phyloP scores from a whole-genome alignment of 352 stramenopile species.

The Phytophthora foliorum region DNA sequence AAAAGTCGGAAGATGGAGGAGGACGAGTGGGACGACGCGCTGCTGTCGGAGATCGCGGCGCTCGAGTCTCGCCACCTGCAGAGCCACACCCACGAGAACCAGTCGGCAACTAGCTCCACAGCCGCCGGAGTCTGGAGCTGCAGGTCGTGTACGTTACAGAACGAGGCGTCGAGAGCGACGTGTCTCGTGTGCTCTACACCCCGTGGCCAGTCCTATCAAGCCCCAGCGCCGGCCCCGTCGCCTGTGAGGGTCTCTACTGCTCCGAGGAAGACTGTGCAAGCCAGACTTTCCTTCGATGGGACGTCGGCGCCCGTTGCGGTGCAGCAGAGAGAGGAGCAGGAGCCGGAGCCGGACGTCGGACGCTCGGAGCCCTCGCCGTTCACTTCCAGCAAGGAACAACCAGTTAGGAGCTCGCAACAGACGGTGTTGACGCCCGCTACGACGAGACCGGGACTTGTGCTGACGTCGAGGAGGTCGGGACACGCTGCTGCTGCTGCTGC shows the following conservation, averaged over 20 bases:
- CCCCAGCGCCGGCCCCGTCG: neutral
- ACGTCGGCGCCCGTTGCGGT: conserved; percentile 10
- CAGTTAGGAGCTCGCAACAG: conserved; percentile 21
- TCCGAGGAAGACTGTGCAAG: conserved; percentile 64
- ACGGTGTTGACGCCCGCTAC: conserved; percentile 4
- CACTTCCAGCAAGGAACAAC: neutral
- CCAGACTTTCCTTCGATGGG: conserved; percentile 66
- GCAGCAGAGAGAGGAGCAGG: conserved; percentile 14
- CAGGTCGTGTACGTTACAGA: conserved; percentile 73
- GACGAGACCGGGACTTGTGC: conserved; percentile 6
- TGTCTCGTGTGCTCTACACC: conserved; percentile 71
- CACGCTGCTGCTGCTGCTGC: neutral
- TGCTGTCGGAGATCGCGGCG: conserved; percentile 74
- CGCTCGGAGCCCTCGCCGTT: conserved; percentile 19
- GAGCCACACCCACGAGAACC: conserved; percentile 8
- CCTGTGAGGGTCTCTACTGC: neutral
- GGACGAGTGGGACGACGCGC: conserved; percentile 88
- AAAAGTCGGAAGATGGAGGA: conserved; percentile 39
- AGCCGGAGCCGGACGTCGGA: neutral
- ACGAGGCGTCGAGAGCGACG: conserved; percentile 37
- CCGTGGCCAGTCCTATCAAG: conserved; percentile 45
- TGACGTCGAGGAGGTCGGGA: conserved; percentile 28
- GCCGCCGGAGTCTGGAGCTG: conserved; percentile 43
- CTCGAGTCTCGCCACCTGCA: conserved; percentile 62
- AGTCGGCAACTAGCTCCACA: neutral